Base-by-base conservation (phyloP, 768 basidiomycete genomes). In the Sistotremastrum suecicum region DNA sequence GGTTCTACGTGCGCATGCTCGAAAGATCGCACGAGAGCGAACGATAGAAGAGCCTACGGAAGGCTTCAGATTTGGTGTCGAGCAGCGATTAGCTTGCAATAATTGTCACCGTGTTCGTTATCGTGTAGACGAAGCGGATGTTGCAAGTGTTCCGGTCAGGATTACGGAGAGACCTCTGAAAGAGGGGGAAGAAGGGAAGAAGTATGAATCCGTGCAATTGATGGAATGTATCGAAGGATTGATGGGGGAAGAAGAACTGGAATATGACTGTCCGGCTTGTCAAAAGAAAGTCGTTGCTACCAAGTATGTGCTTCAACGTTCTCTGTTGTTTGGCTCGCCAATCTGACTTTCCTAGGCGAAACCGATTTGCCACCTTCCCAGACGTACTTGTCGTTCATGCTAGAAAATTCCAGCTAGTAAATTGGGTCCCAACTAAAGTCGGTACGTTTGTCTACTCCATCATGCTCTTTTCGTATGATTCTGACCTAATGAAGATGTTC, bases 351-450 rank as follows among this genome's bases (percentile, higher is more conserved):
- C 9, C 8, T 53, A 90, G 88, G 59, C 79, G 78, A 49, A 71
- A 74, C 10, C 75, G 72, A 32, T 85, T 98, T 54, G 74, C 84
- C 0, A 83, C 85, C 1, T 88, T 94, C 69, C 95, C 95, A 0
- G 74, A 90, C 7, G 76, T 89, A 1, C 71, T 98, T 0, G 79
- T 94, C 5, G 61, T 99, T 1, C 92, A 95, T 51, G 81, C 89
- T 38, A 87, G 85, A 58, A 94, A 94, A 55, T 97, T 95, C 67
- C 86, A 91, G 61, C 73, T 94, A 3, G 82, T 90, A 37, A 89
- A 90, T 53, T 98, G 95, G 95, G 88, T 99, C 1, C 95, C 95
- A 0, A 73, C 82, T 3, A 99, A 99, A 63, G 70, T 98, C 31
- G 88, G 90, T 89, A 50, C 11, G 76, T 57, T 5, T 31, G 38